Conservation (phyloP, 495 filamentous ascomycete species). For the Glutinoglossum americanum region DNA sequence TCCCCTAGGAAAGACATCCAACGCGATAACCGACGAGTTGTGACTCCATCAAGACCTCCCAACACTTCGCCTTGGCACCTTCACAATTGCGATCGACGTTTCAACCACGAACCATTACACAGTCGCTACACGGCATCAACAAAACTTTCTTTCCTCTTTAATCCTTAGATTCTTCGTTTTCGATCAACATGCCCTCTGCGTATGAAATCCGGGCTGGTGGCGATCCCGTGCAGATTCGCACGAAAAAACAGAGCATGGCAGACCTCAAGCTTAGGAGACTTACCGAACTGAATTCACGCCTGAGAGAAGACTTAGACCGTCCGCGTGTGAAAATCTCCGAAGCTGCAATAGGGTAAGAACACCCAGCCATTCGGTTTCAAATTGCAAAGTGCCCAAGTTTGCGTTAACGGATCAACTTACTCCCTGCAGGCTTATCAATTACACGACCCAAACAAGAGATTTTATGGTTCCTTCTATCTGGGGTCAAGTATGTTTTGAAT, state of each 20-base stretch:
- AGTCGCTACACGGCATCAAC: not conserved
- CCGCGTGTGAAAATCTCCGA: constrained; percentile 89
- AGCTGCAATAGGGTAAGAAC: constrained; percentile 69
- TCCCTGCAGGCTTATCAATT: constrained; percentile 61
- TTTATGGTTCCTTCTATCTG: constrained; percentile 97
- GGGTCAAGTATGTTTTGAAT: constrained; percentile 42
- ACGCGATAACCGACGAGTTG: not conserved
- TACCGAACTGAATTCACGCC: constrained; percentile 83
- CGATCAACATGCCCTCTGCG: constrained; percentile 9
- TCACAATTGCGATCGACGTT: not conserved
- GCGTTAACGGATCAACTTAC: constrained; percentile 1
- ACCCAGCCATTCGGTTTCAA: no score
- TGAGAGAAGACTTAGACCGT: constrained; percentile 86
- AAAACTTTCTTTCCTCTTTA: not conserved
- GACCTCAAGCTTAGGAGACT: constrained; percentile 90
- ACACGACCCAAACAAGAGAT: constrained; percentile 89
- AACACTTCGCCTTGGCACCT: not conserved
- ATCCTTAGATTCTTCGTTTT: not conserved
- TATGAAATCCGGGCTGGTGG: constrained; percentile 36
- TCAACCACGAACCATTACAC: not conserved
- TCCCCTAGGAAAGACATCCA: not conserved
- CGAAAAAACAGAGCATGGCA: constrained; percentile 98
- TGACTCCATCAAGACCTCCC: not conserved
- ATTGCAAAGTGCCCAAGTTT: no score
- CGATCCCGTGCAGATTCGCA: constrained; percentile 53